Evolutionary conservation across 1,139 yeast species (phyloP).

Genomic region (Saccharomyces pastorianus): DNA sequence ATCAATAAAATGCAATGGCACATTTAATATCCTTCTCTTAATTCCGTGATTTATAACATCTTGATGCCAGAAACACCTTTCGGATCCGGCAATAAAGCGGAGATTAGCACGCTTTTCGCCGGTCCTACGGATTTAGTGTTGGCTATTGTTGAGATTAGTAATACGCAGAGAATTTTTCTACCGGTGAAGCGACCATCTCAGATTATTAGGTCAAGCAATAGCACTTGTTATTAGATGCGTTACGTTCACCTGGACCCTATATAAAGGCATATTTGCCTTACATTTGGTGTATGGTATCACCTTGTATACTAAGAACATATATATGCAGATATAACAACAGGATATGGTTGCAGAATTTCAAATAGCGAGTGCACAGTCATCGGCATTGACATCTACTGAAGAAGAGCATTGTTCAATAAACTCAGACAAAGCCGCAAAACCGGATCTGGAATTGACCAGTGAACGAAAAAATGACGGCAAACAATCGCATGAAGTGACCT

Average conservation of each 20-base stretch:
- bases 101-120: not conserved
- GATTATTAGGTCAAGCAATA: not conserved
- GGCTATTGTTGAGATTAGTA: not conserved
- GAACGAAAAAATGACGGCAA: not conserved
- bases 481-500: slow-evolving; percentile 24
- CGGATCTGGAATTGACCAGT: not conserved
- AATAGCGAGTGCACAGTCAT: not conserved
- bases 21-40: too few relatives aligned
- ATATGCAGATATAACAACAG: not conserved
- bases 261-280: not conserved
- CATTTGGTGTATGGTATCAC: not conserved
- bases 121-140: not conserved
- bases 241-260: not conserved
- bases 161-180: not conserved
- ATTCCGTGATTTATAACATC: too few relatives aligned
- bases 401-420: slow-evolving; percentile 1
- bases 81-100: not conserved
- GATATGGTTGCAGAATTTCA: not conserved
- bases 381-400: not conserved
- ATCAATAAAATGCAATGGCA: not conserved
- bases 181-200: not conserved
- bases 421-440: not conserved
- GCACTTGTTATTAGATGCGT: too few relatives aligned
- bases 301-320: not conserved
- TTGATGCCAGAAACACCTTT: not conserved